A percentile compares a stretch with the other conserved stretches of the same genome.
Evolutionary conservation across 352 stramenopile genomes (phyloP).

Genomic region (Phytophthora hybrid): DNA sequence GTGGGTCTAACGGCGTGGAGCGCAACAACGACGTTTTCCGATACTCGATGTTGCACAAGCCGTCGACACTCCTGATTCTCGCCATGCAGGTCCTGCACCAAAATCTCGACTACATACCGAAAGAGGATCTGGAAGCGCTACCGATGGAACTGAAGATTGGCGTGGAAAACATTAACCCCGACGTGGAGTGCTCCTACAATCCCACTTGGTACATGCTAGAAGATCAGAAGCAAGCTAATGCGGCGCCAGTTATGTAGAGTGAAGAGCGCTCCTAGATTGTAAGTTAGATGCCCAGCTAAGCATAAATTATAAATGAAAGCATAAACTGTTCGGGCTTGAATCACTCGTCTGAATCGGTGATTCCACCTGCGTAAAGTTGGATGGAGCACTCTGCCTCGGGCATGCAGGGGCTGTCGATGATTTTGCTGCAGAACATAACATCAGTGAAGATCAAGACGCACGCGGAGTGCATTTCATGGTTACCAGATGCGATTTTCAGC

Average conservation of each 20-base stretch:
- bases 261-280: slow-evolving; percentile 42
- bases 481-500: slow-evolving; percentile 92
- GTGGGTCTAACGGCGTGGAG: slow-evolving; percentile 85
- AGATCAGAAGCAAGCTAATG: slow-evolving; percentile 50
- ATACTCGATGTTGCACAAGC: slow-evolving; percentile 67
- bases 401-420: slow-evolving; percentile 89
- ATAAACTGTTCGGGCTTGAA: not conserved
- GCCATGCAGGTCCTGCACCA: slow-evolving; percentile 72
- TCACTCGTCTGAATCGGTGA: slow-evolving; percentile 72
- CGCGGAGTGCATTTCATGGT: not conserved
- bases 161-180: slow-evolving; percentile 76
- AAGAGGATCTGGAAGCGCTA: slow-evolving; percentile 55
- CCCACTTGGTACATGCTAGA: slow-evolving; percentile 71
- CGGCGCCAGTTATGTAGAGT: slow-evolving; percentile 57
- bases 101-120: slow-evolving; percentile 49
- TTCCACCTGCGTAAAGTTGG: slow-evolving; percentile 69
- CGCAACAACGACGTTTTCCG: slow-evolving; percentile 86
- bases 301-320: slow-evolving; percentile 45
- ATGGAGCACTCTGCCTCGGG: slow-evolving; percentile 87
- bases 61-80: slow-evolving; percentile 71
- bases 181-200: slow-evolving; percentile 71
- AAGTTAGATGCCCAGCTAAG: slow-evolving; percentile 48
- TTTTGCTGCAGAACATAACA: slow-evolving; percentile 58
- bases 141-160: slow-evolving; percentile 72
- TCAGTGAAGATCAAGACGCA: not conserved